These are phyloP conservation scores for Naganishia sp. DNA, from an alignment of 1,284 basidiomycete genomes.

Conservation along the genomic window DNA sequence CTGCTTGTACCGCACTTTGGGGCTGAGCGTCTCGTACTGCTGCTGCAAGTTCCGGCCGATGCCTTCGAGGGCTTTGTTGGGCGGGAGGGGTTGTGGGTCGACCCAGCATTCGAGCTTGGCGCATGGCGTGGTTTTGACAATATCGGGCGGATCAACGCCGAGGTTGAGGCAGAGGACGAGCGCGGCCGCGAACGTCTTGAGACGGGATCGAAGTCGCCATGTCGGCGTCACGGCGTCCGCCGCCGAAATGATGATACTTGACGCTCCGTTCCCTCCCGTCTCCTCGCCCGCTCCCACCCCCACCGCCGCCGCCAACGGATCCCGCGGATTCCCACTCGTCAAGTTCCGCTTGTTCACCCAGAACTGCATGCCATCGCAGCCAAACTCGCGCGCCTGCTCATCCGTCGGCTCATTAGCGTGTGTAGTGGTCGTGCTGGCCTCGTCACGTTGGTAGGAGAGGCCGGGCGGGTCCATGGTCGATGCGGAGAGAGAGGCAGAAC, in stretches of 20 bases:
- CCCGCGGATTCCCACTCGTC: constrained; percentile 40
- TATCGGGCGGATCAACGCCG: constrained; percentile 94
- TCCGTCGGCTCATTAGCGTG: not conserved
- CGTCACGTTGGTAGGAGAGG: constrained; percentile 4
- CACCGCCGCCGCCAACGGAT: constrained; percentile 40
- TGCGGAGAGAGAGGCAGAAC: not conserved
- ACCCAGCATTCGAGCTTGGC: constrained; percentile 97
- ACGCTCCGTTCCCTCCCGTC: constrained; percentile 10
- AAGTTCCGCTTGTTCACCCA: constrained; percentile 52
- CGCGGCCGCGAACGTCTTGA: constrained; percentile 87
- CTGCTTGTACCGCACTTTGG: constrained; percentile 82
- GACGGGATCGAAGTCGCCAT: constrained; percentile 80
- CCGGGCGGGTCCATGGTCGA: not conserved
- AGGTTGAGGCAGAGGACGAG: constrained; percentile 97
- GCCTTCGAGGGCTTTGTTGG: constrained; percentile 70
- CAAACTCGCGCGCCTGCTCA: not conserved
- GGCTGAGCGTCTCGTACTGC: constrained; percentile 87
- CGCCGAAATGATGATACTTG: constrained; percentile 1
- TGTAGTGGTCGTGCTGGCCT: not conserved
- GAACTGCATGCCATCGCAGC: constrained; percentile 46
- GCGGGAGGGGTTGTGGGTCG: constrained; percentile 85
- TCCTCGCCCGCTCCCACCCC: not conserved
- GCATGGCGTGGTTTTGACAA: constrained; percentile 96
- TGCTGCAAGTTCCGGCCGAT: constrained; percentile 71
- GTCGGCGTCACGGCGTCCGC: constrained; percentile 35